These are phyloP conservation scores for Gracilaria domingensis DNA, from an alignment of 23 red algal species.

Conservation along the genomic window DNA sequence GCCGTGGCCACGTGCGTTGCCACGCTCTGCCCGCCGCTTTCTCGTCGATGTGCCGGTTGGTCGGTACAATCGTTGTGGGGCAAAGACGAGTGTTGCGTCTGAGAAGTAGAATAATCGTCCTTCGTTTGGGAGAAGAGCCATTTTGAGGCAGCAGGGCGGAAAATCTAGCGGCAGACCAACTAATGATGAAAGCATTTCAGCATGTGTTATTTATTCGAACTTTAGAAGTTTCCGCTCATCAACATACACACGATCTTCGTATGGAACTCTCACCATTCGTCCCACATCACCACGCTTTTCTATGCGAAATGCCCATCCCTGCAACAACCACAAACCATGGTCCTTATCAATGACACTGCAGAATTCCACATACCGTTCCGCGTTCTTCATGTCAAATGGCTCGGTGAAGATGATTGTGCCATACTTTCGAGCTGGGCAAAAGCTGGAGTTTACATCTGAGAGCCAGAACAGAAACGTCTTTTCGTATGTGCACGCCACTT, in stretches of 20 bases:
- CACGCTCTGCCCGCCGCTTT: too few species aligned
- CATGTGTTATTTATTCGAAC: too few species aligned
- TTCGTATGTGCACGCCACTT: conserved; percentile 6
- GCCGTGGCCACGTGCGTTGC: too few species aligned
- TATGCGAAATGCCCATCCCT: conserved; percentile 16
- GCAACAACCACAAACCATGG: conserved; percentile 6
- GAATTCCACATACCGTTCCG: neutral
- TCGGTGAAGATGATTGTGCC: conserved; percentile 13
- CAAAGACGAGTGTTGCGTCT: too few species aligned
- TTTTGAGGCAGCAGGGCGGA: too few species aligned
- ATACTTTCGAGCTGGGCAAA: conserved; percentile 24
- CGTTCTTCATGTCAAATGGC: conserved; percentile 15
- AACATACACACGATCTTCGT: conserved; percentile 19
- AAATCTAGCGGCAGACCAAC: too few species aligned
- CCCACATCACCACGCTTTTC: neutral
- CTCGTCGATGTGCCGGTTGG: too few species aligned
- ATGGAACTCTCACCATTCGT: neutral
- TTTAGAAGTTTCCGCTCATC: neutral
- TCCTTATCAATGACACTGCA: conserved; percentile 23
- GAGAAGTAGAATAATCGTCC: too few species aligned
- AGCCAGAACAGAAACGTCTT: conserved; percentile 17
- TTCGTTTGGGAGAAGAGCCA: too few species aligned
- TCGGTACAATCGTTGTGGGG: too few species aligned
- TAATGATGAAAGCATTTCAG: too few species aligned
- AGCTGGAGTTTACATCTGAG: neutral